Base-by-base conservation (phyloP, 495 filamentous ascomycete species). In the Clohesyomyces aquaticus region DNA sequence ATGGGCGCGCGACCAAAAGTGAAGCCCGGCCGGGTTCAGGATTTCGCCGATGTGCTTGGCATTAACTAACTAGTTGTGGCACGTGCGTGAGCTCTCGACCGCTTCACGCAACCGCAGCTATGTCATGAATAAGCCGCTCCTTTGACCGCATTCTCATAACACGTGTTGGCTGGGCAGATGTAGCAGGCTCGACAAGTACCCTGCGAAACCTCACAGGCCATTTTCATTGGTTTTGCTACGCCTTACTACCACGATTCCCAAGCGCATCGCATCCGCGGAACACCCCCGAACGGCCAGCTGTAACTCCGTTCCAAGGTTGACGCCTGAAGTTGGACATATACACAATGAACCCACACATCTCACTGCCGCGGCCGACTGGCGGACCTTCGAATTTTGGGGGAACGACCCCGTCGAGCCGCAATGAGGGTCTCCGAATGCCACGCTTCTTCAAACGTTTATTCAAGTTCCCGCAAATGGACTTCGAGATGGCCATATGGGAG, bases 401-500 rank as follows among this genome's bases (percentile, higher is more conserved):
- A 66, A 81, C 79, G 8, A 74, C 79, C 2, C 78, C 82, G 38
- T 74, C 74, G 32, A 75, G 67, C 49, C 81, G 82, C 41, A 73
- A 77, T 23, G 81, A 84, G 50, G 80, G 77, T 55, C 69, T 87
- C 51, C 71, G 76, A n/a, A 77, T 79, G 68, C 77, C 77, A n/a
- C 74, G 74, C 46, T 79, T 79, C 73, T 78, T 79, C 71, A 77
- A 77, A 59, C 70, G 77, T 18, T 70, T 78, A 6, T 78, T 78
- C 76, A 78, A 78, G 66, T 78, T 78, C 66, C 76, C 76, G 21
- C 74, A 76, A 28, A 78, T 78, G 76, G 76, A 78, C 60, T 77
- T 78, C 48, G 77, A 78, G 68, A 88, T 89, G 84, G 88, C 88
- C 10, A 84, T 88, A 65, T 91, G 88, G 88, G 88, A 91, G 74